These are phyloP conservation scores for Santalum album DNA, from an alignment of 164 flowering plant species.

Conservation along the genomic window DNA sequence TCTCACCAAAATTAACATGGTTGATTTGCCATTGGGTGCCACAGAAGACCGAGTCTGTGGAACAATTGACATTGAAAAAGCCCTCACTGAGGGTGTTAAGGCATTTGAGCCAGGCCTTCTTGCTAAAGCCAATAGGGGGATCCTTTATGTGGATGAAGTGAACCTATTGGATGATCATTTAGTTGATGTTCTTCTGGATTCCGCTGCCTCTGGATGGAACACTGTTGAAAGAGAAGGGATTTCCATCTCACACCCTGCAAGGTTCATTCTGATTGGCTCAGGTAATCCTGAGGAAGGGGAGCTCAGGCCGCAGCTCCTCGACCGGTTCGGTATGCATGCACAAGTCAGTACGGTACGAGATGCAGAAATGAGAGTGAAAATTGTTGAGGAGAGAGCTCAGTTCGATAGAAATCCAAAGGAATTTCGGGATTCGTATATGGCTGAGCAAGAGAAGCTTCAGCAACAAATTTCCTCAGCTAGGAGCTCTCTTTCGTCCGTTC, in stretches of 20 bases:
- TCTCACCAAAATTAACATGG: constrained; percentile 85
- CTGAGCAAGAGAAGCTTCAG: constrained; percentile 86
- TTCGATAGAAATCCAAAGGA: constrained; percentile 83
- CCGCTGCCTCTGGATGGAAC: constrained; percentile 99
- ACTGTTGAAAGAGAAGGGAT: constrained; percentile 96
- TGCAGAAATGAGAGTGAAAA: constrained; percentile 92
- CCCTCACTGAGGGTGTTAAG: constrained; percentile 90
- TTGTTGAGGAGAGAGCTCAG: constrained; percentile 87
- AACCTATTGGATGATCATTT: constrained; percentile 90
- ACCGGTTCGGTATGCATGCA: constrained; percentile 98
- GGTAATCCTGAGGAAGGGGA: constrained; percentile 99
- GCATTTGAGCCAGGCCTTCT: constrained; percentile 97
- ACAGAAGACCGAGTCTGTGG: constrained; percentile 98
- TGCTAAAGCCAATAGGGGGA: constrained; percentile 90
- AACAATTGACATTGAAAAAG: constrained; percentile 93
- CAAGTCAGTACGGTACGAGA: constrained; percentile 96
- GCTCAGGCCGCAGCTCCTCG: constrained; percentile 94
- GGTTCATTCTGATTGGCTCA: constrained; percentile 88
- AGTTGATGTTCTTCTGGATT: constrained; percentile 85
- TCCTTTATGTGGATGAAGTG: constrained; percentile 96
- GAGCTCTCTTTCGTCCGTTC: constrained; percentile 50
- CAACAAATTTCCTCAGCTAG: constrained; percentile 75
- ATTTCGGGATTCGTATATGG: constrained; percentile 58
- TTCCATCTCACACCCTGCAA: constrained; percentile 97
- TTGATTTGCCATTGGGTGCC: constrained; percentile 92